Evolutionary conservation across 2,329 filamentous ascomycete genomes (phyloP).

Genomic region (Xylariaceae sp.): DNA sequence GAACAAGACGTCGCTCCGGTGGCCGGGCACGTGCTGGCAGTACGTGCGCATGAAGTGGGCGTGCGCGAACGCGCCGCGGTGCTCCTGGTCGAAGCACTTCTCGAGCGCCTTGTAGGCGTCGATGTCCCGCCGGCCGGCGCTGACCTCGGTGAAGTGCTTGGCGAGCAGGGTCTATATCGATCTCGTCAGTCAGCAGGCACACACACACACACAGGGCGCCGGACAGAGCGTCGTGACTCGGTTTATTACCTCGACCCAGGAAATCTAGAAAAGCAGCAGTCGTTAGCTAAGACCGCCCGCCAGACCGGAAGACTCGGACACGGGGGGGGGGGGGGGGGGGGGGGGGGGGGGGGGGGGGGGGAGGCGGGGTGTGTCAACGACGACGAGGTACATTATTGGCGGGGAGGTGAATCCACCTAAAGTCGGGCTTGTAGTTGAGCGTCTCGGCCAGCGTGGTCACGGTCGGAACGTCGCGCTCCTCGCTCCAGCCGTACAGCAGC

Average conservation of each 20-base stretch:
- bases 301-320: too few relatives aligned
- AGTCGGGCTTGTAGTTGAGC: conserved; percentile 37
- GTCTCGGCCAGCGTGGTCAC: conserved; percentile 38
- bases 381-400: conserved; percentile 41
- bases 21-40: conserved; percentile 41
- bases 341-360: too few relatives aligned
- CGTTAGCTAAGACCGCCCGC: too few relatives aligned
- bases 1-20: conserved; percentile 22
- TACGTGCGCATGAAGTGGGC: conserved; percentile 56
- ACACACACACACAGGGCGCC: conserved; percentile 1
- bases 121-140: conserved; percentile 52
- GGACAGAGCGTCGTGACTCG: too few relatives aligned
- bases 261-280: conserved; percentile 44
- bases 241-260: conserved; percentile 51
- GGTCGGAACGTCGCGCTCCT: conserved; percentile 36
- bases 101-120: conserved; percentile 57
- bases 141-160: conserved; percentile 57
- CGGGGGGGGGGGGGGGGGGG: too few relatives aligned
- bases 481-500: conserved; percentile 42
- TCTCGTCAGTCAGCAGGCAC: conserved; percentile 6
- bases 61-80: conserved; percentile 49
- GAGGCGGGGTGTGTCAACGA: too few relatives aligned
- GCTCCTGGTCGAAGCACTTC: conserved; percentile 54
- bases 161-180: conserved; percentile 42
- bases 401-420: conserved; percentile 46